Evolutionary conservation across 2,329 filamentous ascomycete species (phyloP), one percentile per base, ranked within the genome.

Genomic region (Aureobasidium uvarum): DNA sequence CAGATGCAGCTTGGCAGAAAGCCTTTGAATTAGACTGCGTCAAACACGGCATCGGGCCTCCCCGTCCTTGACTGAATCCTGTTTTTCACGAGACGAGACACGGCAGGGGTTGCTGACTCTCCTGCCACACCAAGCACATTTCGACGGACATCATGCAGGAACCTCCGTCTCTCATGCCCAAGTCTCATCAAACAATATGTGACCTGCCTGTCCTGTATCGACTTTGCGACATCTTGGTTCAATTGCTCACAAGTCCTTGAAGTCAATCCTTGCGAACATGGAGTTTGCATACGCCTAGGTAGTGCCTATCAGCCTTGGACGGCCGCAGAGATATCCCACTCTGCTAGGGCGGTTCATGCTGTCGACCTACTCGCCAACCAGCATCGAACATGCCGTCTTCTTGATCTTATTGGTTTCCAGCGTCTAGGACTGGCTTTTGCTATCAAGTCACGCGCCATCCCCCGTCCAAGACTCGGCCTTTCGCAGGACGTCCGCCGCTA

Each of bases 341-440:
- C 14, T 51, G 16, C 45, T 54, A 23, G 36, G 25, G 60, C 60
- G 60, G 60, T 39, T 63, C 48, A 50, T 39, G 38, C 36, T 45
- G 46, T 36, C 23, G 18, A 45, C 36, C n/a, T 31, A 54, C 18
- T 51, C 52, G 33, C 52, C 52, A 65, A 16, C 48, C 41, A 59
- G 51, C 52, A 23, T 8, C 38, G n/a, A 23, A 59, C 8, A 56
- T 41, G n/a, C 54, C 39, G 31, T 8, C 36, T 51, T 51, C 7
- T 11, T 28, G 54, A 11, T 38, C 20, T 52, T n/a, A 65, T 65
- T 65, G 63, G 63, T 58, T 65, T 51, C 54, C 63, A 52, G 16
- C n/a, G 14, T 25, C 18, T 18, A 36, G 25, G 4, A 18, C 48
- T 43, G 33, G 20, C 38, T 54, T 63, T 52, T n/a, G 39, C 46